Evolutionary conservation across 352 stramenopile genomes (phyloP).

Genomic region (Globisporangium nodosum): DNA sequence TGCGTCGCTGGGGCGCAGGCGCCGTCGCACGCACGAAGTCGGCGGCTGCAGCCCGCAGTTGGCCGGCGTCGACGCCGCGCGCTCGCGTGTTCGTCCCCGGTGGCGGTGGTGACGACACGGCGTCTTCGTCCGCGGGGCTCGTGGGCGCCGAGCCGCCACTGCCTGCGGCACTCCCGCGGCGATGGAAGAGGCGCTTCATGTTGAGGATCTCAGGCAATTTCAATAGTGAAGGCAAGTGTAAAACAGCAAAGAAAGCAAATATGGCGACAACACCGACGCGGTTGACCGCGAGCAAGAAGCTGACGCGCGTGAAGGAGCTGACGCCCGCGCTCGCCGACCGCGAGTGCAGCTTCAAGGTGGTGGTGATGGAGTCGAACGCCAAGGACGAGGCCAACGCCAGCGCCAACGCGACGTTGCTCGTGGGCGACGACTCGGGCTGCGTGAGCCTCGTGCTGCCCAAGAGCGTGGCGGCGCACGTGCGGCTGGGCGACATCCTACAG

Average conservation of each 20-base stretch:
- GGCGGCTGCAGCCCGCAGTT: neutral
- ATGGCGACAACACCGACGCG: neutral
- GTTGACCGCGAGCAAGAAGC: conserved; percentile 42
- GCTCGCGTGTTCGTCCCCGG: neutral
- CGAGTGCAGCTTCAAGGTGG: conserved; percentile 67
- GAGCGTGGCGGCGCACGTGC: conserved; percentile 55
- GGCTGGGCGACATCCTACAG: conserved; percentile 71
- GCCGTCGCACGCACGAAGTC: neutral
- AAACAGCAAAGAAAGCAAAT: neutral
- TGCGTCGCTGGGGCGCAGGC: neutral
- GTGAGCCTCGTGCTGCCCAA: conserved; percentile 79
- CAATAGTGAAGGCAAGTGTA: neutral
- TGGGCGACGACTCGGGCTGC: conserved; percentile 78
- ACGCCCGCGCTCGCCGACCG: conserved; percentile 47
- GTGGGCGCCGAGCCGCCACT: conserved; percentile 5
- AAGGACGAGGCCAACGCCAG: conserved; percentile 73
- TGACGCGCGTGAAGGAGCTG: conserved; percentile 73
- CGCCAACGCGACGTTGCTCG: conserved; percentile 76
- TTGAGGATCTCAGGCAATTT: neutral
- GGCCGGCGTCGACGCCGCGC: neutral
- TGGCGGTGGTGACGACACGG: neutral
- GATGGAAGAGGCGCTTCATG: conserved; percentile 63
- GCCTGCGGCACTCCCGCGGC: conserved; percentile 16
- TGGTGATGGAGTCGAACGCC: conserved; percentile 79
- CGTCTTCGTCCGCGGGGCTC: neutral